A percentile compares a stretch with the other conserved stretches of the same genome.
phyloP scores from a whole-genome alignment of 306 rosid species.

The Lathyrus oleraceus region DNA sequence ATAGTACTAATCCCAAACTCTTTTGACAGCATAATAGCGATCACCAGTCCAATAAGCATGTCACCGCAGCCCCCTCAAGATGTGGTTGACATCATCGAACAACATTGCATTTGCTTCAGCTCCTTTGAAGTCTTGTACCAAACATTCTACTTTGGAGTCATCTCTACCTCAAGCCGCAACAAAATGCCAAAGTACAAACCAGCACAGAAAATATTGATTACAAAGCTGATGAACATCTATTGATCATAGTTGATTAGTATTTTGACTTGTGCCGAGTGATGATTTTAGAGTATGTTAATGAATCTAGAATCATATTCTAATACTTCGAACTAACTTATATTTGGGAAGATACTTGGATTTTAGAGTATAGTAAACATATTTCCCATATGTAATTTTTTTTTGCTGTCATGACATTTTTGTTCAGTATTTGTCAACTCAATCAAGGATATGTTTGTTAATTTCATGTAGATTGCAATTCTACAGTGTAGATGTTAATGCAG shows the following conservation, averaged over 20 bases:
- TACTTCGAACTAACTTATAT: background rate
- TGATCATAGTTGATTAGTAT: background rate
- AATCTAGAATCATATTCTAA: conserved; percentile 9
- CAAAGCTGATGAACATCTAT: background rate
- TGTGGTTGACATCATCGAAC: background rate
- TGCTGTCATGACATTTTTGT: conserved; percentile 6
- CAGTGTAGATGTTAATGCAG: conserved; percentile 70
- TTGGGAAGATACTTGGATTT: conserved; percentile 8
- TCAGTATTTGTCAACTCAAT: conserved; percentile 21
- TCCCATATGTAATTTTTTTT: conserved; percentile 10
- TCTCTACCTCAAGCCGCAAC: no score
- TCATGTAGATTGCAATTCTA: conserved; percentile 72
- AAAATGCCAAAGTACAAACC: no score
- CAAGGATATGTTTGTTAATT: conserved; percentile 25
- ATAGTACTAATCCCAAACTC: background rate
- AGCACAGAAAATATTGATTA: background rate
- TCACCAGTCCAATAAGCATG: background rate
- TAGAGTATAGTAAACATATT: background rate
- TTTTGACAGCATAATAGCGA: background rate
- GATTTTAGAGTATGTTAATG: background rate
- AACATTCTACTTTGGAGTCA: no score
- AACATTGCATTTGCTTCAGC: background rate
- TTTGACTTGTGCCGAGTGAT: background rate
- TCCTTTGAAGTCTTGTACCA: background rate
- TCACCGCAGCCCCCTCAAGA: background rate